phyloP scores from a whole-genome alignment of 306 rosid genomes.

The Luffa aegyptiaca region DNA sequence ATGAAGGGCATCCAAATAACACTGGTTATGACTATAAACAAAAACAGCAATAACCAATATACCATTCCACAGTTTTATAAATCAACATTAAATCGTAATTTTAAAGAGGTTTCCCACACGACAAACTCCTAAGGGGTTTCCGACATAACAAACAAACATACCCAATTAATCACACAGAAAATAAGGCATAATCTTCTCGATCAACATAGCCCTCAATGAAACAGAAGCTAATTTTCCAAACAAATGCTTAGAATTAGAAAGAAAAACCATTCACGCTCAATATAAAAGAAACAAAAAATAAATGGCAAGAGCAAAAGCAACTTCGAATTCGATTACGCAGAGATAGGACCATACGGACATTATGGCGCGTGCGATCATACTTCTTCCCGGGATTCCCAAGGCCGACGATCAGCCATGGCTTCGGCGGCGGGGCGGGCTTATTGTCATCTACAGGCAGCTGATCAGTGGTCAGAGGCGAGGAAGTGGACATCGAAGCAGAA shows the following conservation, averaged over 20 bases:
- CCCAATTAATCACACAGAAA: background rate
- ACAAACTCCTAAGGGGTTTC: background rate
- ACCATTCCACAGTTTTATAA: background rate
- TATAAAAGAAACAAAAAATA: background rate
- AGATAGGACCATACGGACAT: conserved; percentile 13
- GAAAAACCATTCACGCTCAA: background rate
- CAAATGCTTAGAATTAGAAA: background rate
- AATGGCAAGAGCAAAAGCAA: background rate
- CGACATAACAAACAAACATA: background rate
- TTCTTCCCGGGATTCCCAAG: conserved; percentile 18
- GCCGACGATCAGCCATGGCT: conserved; percentile 18
- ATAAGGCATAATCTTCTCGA: background rate
- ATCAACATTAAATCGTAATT: background rate
- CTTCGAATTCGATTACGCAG: background rate
- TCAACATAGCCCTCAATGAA: too few relatives aligned
- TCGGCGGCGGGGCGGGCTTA: conserved; percentile 12
- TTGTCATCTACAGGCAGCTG: background rate
- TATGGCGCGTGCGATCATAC: conserved; percentile 16
- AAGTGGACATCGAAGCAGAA: background rate
- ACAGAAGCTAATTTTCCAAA: background rate
- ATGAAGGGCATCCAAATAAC: background rate
- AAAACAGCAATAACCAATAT: background rate
- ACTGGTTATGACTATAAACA: background rate
- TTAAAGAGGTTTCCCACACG: too few relatives aligned
- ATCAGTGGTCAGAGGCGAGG: background rate